phyloP scores from a whole-genome alignment of 2,329 filamentous ascomycete species.

The Pyrenophora seminiperda region DNA sequence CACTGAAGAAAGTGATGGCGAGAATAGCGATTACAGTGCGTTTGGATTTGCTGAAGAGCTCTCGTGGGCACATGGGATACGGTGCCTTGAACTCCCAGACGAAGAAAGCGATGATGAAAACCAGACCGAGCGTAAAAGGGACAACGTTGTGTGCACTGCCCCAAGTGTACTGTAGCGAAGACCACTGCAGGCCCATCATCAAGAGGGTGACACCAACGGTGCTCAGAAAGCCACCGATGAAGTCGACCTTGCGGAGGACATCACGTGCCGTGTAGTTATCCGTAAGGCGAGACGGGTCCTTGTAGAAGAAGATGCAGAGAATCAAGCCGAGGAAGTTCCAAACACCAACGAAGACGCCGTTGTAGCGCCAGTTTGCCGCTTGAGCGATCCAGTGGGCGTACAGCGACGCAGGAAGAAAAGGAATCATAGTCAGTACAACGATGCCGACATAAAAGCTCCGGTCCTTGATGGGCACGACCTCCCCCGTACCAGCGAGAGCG shows the following conservation, averaged over 20 bases:
- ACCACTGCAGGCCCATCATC: conserved; percentile 49
- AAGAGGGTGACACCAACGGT: conserved; percentile 40
- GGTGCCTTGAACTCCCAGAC: conserved; percentile 54
- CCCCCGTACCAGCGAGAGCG: conserved; percentile 69
- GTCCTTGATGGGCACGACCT: conserved; percentile 69
- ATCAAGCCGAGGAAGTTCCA: conserved; percentile 61
- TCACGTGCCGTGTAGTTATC: conserved; percentile 46
- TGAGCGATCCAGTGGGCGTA: conserved; percentile 64
- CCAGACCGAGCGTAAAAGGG: conserved; percentile 59
- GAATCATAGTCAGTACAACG: conserved; percentile 65
- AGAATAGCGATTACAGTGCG: conserved; percentile 41
- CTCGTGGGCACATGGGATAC: conserved; percentile 53
- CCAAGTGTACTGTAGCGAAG: conserved; percentile 59
- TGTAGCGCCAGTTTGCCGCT: conserved; percentile 59
- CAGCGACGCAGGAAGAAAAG: conserved; percentile 66
- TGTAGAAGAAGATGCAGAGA: conserved; percentile 54
- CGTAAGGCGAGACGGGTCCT: conserved; percentile 47
- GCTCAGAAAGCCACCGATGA: conserved; percentile 38
- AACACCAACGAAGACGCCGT: conserved; percentile 58
- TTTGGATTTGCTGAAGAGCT: conserved; percentile 38
- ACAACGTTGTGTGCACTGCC: conserved; percentile 60
- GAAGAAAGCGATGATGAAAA: conserved; percentile 56
- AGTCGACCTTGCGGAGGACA: conserved; percentile 39
- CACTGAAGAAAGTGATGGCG: conserved; percentile 43
- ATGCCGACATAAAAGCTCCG: conserved; percentile 67